Evolutionary conservation across 306 rosid species (phyloP).

Genomic region (Glycine soja): DNA sequence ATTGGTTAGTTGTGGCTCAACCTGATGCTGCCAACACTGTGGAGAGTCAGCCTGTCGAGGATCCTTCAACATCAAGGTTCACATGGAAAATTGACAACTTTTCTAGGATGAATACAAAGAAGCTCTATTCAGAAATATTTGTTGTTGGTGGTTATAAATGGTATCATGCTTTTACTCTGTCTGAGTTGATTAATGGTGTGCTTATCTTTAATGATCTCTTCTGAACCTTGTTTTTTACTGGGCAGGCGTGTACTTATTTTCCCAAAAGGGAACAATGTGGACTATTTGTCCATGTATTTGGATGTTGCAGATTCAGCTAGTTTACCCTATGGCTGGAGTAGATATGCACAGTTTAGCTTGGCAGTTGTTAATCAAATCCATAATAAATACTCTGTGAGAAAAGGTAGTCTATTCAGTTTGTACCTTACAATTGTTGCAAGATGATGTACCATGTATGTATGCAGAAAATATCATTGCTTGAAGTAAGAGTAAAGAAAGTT

Average conservation of each 20-base stretch:
- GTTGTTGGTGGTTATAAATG: constrained; percentile 85
- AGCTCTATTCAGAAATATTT: constrained; percentile 79
- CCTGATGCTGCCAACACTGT: constrained; percentile 69
- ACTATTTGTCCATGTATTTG: constrained; percentile 86
- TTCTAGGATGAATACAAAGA: constrained; percentile 71
- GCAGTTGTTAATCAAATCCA: constrained; percentile 74
- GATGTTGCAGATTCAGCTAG: constrained; percentile 81
- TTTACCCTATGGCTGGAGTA: constrained; percentile 93
- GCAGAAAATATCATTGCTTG: constrained; percentile 36
- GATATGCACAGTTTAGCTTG: constrained; percentile 91
- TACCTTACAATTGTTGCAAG: constrained; percentile 32
- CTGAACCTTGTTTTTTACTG: constrained; percentile 42
- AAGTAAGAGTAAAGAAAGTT: constrained; percentile 19
- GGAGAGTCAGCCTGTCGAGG: constrained; percentile 82
- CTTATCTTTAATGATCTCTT: constrained; percentile 32
- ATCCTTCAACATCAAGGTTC: constrained; percentile 76
- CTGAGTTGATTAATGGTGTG: not conserved
- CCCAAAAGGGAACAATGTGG: constrained; percentile 94
- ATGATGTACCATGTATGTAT: constrained; percentile 23
- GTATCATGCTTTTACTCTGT: constrained; percentile 51
- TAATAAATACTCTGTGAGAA: constrained; percentile 73
- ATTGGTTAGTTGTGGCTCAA: constrained; percentile 66
- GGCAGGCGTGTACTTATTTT: constrained; percentile 89
- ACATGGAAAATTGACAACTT: constrained; percentile 90
- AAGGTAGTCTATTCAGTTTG: constrained; percentile 60